Percentiles rank a stretch among this genome's conserved stretches.
These are phyloP conservation scores for Gracilaria caudata DNA, from an alignment of 23 red algal genomes.

Conservation along the genomic window DNA sequence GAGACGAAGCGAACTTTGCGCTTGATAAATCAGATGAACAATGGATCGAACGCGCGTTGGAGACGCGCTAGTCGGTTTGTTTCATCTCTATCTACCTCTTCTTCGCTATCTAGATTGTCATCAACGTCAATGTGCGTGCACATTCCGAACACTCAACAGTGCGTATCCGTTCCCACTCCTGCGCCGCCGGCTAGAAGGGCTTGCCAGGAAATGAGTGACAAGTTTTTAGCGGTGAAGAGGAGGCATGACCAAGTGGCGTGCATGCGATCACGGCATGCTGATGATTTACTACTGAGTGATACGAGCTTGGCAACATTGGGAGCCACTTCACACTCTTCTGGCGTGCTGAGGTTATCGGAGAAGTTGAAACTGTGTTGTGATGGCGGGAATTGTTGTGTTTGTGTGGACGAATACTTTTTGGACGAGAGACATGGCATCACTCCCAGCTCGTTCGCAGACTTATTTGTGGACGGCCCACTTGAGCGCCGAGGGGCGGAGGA, in stretches of 20 bases:
- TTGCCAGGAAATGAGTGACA: slow-evolving; percentile 8
- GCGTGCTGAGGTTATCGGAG: not conserved
- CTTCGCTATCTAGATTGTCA: not conserved
- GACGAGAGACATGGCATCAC: slow-evolving; percentile 29
- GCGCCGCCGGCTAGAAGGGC: not conserved
- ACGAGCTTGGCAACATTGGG: slow-evolving; percentile 5
- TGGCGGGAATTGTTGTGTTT: slow-evolving; percentile 1
- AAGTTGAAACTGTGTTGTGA: slow-evolving; percentile 5
- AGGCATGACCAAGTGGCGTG: slow-evolving; percentile 33
- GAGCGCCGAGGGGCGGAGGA: not conserved
- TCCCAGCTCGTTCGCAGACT: slow-evolving; percentile 17
- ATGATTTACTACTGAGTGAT: slow-evolving; percentile 2
- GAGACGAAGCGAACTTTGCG: slow-evolving; percentile 7
- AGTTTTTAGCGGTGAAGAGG: slow-evolving; percentile 28
- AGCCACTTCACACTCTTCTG: not conserved
- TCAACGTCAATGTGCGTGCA: slow-evolving; percentile 20
- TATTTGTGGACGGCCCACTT: slow-evolving; percentile 1
- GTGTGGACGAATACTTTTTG: slow-evolving; percentile 6
- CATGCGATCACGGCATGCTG: slow-evolving; percentile 7
- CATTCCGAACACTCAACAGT: slow-evolving; percentile 14
- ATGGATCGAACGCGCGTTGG: not conserved
- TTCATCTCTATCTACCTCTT: not conserved
- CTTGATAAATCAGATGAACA: slow-evolving; percentile 2
- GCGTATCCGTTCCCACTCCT: slow-evolving; percentile 10
- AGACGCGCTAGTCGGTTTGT: not conserved